phyloP scores from a whole-genome alignment of 495 filamentous ascomycete species.

The Trichoderma gamsii region DNA sequence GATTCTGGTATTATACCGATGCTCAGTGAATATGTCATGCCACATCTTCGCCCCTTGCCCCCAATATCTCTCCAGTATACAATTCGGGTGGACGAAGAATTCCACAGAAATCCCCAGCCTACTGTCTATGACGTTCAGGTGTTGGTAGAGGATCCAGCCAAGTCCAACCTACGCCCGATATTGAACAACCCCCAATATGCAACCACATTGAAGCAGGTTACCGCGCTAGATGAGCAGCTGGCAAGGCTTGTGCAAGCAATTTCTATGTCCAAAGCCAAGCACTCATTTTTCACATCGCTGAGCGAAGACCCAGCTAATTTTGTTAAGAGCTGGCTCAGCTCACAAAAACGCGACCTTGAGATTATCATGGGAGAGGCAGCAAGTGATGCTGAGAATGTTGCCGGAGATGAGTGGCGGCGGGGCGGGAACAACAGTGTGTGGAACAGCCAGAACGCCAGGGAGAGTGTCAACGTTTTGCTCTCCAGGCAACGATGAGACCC shows the following conservation, averaged over 20 bases:
- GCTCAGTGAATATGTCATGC: conserved; percentile 67
- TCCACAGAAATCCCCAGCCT: conserved; percentile 57
- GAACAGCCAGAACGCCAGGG: conserved; percentile 47
- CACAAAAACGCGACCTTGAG: conserved; percentile 85
- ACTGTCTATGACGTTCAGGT: conserved; percentile 89
- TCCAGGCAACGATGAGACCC: conserved; percentile 27
- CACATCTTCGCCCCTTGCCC: conserved; percentile 70
- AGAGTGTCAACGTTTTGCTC: conserved; percentile 50
- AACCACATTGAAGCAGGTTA: conserved; percentile 62
- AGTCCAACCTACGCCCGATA: conserved; percentile 58
- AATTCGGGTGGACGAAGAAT: conserved; percentile 85
- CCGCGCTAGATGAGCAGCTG: conserved; percentile 72
- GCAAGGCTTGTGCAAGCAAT: conserved; percentile 73
- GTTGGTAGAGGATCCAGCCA: conserved; percentile 75
- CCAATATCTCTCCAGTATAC: conserved; percentile 86
- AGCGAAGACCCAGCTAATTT: conserved; percentile 77
- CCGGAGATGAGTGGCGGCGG: conserved; percentile 51
- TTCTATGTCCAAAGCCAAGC: conserved; percentile 72
- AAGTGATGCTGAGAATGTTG: conserved; percentile 56
- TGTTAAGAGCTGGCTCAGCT: conserved; percentile 74
- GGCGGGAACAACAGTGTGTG: conserved; percentile 48
- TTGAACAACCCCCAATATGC: conserved; percentile 50
- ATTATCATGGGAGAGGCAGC: conserved; percentile 77
- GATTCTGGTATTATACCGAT: conserved; percentile 86
- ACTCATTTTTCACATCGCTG: conserved; percentile 71